Evolutionary conservation across 2,329 filamentous ascomycete species (phyloP).

Genomic region (Dactylellina sp.): DNA sequence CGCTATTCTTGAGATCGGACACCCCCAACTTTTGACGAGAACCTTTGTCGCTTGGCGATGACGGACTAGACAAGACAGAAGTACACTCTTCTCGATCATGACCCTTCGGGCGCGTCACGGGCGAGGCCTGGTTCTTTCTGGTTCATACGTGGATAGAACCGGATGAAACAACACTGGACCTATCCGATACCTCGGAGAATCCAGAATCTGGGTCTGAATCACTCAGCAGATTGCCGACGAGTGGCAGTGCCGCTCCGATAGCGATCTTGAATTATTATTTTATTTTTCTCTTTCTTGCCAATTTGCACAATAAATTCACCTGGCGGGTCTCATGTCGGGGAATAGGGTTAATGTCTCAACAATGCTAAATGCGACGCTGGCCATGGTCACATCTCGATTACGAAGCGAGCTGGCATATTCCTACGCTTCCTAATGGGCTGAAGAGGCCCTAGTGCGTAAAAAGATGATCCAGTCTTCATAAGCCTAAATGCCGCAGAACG

Average conservation of each 20-base stretch:
- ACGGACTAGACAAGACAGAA: not conserved
- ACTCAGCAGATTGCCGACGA: not conserved
- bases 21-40: not conserved
- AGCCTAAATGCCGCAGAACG: slow-evolving; percentile 3
- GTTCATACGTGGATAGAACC: too few species aligned
- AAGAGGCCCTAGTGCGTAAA: slow-evolving; percentile 7
- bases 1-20: not conserved
- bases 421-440: not conserved
- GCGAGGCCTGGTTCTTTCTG: not conserved
- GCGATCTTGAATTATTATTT: too few species aligned
- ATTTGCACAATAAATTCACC: not conserved
- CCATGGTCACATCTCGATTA: not conserved
- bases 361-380: slow-evolving; percentile 6
- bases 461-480: not conserved
- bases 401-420: not conserved
- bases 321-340: slow-evolving; percentile 7
- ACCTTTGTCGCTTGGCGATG: not conserved
- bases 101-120: slow-evolving; percentile 7
- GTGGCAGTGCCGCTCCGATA: too few species aligned
- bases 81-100: not conserved
- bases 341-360: slow-evolving; percentile 19
- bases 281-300: not conserved
- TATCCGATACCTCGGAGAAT: not conserved
- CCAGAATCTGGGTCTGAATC: not conserved
- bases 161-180: slow-evolving; percentile 5